Base-by-base conservation (phyloP, 495 filamentous ascomycete species). In the Aspergillus ellipticus region DNA sequence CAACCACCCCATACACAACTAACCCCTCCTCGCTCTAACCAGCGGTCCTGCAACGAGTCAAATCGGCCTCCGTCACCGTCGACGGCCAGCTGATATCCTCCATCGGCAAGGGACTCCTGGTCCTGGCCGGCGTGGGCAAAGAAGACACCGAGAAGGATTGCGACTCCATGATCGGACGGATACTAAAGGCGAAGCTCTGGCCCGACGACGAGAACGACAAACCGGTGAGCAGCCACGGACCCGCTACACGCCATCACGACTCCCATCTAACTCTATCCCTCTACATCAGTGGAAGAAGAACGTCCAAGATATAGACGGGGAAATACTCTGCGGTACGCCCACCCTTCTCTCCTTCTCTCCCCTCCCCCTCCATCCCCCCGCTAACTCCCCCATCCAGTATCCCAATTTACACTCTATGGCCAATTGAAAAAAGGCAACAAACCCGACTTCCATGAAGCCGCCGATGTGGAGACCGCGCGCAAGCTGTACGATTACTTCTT, bases 61-160 rank as follows among this genome's bases (percentile, higher is more conserved):
- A 93, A 50, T 97, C 94, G 17, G 95, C 95, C 52, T 96, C 95
- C n/a, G 95, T 99, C 64, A 95, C 90, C 9, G 91, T 99, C n/a
- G 92, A 97, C 66, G 85, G 87, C 55, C 78, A 95, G 63, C 69
- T 96, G 29, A 83, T 99, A 7, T 97, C 95, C 1, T 85, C 84
- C 1, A 97, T 99, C 62, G 89, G 89, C 39, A 89, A 86, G 66
- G 95, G 95, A 26, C 76, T 99, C 39, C 79, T 99, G 2, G 91
- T 97, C 15, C 86, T 99, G 62, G 92, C 92, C 22, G 95, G 92
- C 26, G 83, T 99, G 17, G 89, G 89, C 16, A 89, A 90, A 21
- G 89, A 90, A 51, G 95, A 99, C 66, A 96, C 89, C 1, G 81
- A 85, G 54, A 96, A 90, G 66, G 93, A 97, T 64, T 87, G 86